phyloP scores from a whole-genome alignment of 371 early-diverging fungal species.

The Parasitella parasitica region DNA sequence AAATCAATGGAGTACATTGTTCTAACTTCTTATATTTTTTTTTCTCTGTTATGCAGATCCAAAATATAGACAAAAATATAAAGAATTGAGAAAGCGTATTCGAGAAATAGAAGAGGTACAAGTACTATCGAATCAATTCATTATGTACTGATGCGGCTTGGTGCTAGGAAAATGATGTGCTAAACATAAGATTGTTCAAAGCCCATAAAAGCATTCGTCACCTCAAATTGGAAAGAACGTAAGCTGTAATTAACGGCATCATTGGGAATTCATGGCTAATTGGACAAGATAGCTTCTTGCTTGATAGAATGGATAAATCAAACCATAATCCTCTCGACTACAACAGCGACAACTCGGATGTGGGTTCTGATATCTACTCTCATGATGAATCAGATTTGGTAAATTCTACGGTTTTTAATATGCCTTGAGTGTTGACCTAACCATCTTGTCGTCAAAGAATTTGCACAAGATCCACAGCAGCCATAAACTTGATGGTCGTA shows the following conservation, averaged over 20 bases:
- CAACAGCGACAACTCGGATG: conserved; percentile 19
- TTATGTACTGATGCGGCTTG: neutral
- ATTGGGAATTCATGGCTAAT: neutral
- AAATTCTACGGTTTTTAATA: neutral
- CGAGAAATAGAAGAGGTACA: conserved; percentile 62
- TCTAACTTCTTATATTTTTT: neutral
- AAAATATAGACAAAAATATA: conserved; percentile 37
- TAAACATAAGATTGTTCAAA: conserved; percentile 41
- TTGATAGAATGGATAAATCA: conserved; percentile 32
- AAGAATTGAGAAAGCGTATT: conserved; percentile 61
- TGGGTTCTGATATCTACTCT: conserved; percentile 19
- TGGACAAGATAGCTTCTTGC: conserved; percentile 10
- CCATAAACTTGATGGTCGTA: neutral
- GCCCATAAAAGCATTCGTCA: conserved; percentile 47
- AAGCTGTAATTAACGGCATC: neutral
- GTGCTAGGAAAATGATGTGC: conserved; percentile 44
- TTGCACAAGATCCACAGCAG: neutral
- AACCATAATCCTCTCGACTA: neutral
- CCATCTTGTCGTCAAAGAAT: neutral
- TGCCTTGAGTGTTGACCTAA: neutral
- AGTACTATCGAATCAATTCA: neutral
- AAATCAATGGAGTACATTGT: neutral
- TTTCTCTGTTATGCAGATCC: neutral
- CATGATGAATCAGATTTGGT: conserved; percentile 18
- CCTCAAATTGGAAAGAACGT: conserved; percentile 40